Base-by-base conservation (phyloP, 2,329 filamentous ascomycete genomes). In the Sclerotiophoma versabilis region DNA sequence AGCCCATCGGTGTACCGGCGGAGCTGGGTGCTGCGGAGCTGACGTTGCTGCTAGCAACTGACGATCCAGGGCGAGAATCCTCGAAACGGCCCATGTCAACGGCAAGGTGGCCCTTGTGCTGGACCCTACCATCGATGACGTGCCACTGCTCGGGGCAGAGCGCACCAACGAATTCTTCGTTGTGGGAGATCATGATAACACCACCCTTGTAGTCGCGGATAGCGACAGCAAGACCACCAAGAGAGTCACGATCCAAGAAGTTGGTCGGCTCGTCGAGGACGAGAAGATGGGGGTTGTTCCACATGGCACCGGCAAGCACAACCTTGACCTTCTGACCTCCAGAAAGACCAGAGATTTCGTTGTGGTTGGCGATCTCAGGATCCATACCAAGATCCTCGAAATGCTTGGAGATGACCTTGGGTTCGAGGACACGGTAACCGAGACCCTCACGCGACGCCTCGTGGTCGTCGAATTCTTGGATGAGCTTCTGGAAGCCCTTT, bases 321-420 rank as follows among this genome's bases (percentile, higher is more conserved):
- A 99, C 95, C 84, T 99, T 99, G 80, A 99, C 95, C 79, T 98
- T 98, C 75, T 99, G 95, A 12, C 95, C 95, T 78, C 95, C 95
- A 9, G 93, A 97, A 11, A 99, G 84, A 69, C 93, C 95, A 59
- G 91, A 92, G 68, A 99, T 99, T 78, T 97, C 90, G 77, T 97
- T 98, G 85, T 99, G 95, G 80, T 97, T 96, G 70, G 95, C 95
- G 71, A 99, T 98, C 71, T 99, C 95, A 0, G 93, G 93, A 75
- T 98, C 95, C 44, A 99, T 85, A 54, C 95, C 95, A 29, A 98
- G 84, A 70, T 99, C 95, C 69, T 98, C 93, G 70, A 99, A 99
- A 80, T 99, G 95, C 85, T 98, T 96, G 55, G 91, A 90, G 77
- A 99, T 98, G 71, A 96, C 86, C 69, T 93, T 91, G 42, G 93